Evolutionary conservation across 805 yeast genomes (phyloP).

Genomic region (Geotrichum ghanense): DNA sequence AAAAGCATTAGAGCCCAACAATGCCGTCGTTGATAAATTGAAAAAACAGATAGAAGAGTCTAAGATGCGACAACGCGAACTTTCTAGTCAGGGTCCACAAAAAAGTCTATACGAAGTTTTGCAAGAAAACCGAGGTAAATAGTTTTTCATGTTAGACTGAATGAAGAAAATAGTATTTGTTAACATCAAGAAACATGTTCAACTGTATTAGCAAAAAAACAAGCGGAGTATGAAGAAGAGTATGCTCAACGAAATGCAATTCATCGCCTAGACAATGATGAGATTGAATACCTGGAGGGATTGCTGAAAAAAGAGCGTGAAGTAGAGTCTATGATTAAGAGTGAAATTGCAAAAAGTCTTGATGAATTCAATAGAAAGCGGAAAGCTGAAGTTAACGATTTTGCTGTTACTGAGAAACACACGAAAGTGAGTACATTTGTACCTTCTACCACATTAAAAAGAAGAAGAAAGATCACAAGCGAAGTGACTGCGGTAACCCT

Average conservation of each 20-base stretch:
- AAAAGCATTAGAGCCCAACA: too few species aligned
- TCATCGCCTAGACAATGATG: conserved; percentile 3
- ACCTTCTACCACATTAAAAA: neutral
- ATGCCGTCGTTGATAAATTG: neutral
- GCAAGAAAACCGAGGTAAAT: conserved; percentile 2
- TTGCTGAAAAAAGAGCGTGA: neutral
- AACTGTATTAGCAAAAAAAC: neutral
- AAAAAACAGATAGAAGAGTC: neutral
- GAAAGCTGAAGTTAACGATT: too few species aligned
- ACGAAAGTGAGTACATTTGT: too few species aligned
- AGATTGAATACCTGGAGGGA: conserved; percentile 1
- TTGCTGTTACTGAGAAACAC: too few species aligned
- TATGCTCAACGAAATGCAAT: neutral
- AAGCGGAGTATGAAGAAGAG: conserved; percentile 1
- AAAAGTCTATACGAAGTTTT: conserved; percentile 1
- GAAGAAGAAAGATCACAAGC: neutral
- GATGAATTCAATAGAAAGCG: neutral
- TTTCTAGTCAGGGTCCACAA: neutral
- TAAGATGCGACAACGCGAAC: neutral
- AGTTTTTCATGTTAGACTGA: neutral
- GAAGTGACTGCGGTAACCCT: neutral
- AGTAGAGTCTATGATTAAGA: neutral
- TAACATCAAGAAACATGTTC: too few species aligned
- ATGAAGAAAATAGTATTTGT: neutral
- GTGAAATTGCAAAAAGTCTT: neutral